These are phyloP conservation scores for Chrysosporium queenslandicum DNA, from an alignment of 2,329 filamentous ascomycete species.

Conservation along the genomic window DNA sequence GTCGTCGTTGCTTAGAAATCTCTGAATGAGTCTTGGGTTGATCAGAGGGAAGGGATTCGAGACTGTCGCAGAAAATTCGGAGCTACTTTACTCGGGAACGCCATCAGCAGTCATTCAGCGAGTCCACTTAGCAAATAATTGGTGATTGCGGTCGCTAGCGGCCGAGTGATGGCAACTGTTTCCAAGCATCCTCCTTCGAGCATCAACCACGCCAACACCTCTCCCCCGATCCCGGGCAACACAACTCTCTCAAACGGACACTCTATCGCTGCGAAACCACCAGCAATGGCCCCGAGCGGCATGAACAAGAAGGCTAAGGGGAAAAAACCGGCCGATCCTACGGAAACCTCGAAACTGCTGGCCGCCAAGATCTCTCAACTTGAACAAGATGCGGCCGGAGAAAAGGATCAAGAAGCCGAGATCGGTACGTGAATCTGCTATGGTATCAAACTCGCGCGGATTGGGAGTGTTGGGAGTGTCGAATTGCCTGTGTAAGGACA, in stretches of 20 bases:
- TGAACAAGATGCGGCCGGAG: slow-evolving; percentile 82
- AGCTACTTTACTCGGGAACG: not conserved
- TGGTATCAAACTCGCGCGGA: not conserved
- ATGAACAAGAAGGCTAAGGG: slow-evolving; percentile 67
- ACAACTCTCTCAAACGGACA: slow-evolving; percentile 12
- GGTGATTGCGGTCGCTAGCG: slow-evolving; percentile 1
- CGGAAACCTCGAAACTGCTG: slow-evolving; percentile 82
- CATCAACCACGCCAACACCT: slow-evolving; percentile 2
- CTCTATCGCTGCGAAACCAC: slow-evolving; percentile 20
- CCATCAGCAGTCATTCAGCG: not conserved
- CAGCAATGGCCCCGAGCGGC: slow-evolving; percentile 39
- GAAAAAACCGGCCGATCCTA: slow-evolving; percentile 75
- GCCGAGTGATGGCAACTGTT: slow-evolving; percentile 11
- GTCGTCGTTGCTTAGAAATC: slow-evolving; percentile 3
- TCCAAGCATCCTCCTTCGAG: slow-evolving; percentile 1
- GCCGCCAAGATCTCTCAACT: slow-evolving; percentile 91
- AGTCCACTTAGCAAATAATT: not conserved
- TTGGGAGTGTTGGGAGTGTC: not conserved
- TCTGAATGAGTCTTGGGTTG: slow-evolving; percentile 1
- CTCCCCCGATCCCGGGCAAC: slow-evolving; percentile 7
- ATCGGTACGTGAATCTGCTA: slow-evolving; percentile 58
- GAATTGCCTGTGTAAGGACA: not conserved
- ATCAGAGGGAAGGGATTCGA: not conserved
- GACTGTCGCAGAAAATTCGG: not conserved
- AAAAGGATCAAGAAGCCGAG: slow-evolving; percentile 91